Base-by-base conservation (phyloP, 1,139 yeast genomes). In the Hansenula lynferdii region DNA sequence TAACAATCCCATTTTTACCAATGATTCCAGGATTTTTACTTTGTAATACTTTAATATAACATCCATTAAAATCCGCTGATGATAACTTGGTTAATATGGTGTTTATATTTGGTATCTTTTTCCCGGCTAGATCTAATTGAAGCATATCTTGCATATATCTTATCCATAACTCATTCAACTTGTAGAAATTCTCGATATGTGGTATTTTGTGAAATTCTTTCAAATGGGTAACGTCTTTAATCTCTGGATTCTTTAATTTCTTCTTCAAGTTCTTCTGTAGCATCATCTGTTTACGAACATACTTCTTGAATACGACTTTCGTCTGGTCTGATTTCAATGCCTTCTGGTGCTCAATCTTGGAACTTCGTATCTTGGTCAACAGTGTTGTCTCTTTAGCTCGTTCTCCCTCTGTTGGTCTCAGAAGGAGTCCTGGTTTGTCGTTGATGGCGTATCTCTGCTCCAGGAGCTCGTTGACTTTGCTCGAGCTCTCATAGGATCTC, bases 1-100 rank as follows among this genome's bases (percentile, higher is more conserved):
- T 65, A 2, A 90, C 87, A 7, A 90, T 84, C 0, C 98, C 98
- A 30, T 69, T 51, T 15, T 73, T 51, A 0, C 96, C 96, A 6
- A 81, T 71, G 39, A 77, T 54, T 36, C 77, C 72, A 2, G 70
- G 65, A 51, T 85, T 85, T 16, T 66, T 62, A 11, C 89, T 71
- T 34, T 77, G 72, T 1, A 69, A 53, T 0, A 90, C 92, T 14
- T 70, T 68, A 18, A 90, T 44, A 31, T 65, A 57, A 16, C 95
- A 78, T 3, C 98, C 97, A 50, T 84, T 85, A 59, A 74, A 85
- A 54, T 92, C 98, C 1, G 96, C 92, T 45, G 82, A 72, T 0
- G 92, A 73, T 26, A 90, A 61, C 51, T 82, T 81, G 5, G 77
- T 67, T 18, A 82, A 58, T 1, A 72, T 21, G 62, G 62, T 39